Conservation (phyloP, 495 filamentous ascomycete species). For the Lasiosphaeriaceae sp. region DNA sequence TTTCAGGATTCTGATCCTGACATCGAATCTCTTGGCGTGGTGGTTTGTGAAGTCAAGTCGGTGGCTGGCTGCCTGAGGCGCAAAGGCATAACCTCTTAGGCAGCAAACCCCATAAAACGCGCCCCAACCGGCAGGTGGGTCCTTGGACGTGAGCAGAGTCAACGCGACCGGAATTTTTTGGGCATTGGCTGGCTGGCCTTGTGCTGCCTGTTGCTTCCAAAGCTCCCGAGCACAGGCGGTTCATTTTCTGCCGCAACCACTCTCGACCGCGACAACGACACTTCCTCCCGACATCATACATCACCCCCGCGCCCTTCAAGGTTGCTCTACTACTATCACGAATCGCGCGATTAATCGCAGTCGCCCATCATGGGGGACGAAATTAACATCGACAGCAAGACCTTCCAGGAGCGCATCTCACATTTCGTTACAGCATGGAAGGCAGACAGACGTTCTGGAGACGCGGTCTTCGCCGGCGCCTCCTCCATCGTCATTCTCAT, state of each 20-base stretch:
- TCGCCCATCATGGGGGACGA: constrained; percentile 51
- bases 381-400: constrained; percentile 84
- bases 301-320: constrained; percentile 2
- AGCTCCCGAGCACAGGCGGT: neutral
- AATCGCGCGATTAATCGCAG: constrained; percentile 21
- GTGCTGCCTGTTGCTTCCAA: neutral
- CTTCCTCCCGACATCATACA: constrained; percentile 3
- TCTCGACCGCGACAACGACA: constrained; percentile 11
- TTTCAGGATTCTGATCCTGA: no score
- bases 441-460: constrained; percentile 78
- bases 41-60: neutral
- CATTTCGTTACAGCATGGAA: constrained; percentile 90
- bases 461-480: constrained; percentile 77
- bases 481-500: constrained; percentile 83
- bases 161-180: constrained; percentile 9
- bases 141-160: neutral
- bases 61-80: constrained; percentile 9
- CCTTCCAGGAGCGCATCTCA: constrained; percentile 88
- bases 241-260: constrained; percentile 16
- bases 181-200: constrained; percentile 8
- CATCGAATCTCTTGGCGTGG: no score
- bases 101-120: constrained; percentile 3
- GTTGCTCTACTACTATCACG: constrained; percentile 11
- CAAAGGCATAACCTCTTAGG: constrained; percentile 8
- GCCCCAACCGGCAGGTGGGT: neutral